Evolutionary conservation across 2,329 filamentous ascomycete genomes (phyloP), one percentile per base, ranked within the genome.

Genomic region (Macrophomina tecta): DNA sequence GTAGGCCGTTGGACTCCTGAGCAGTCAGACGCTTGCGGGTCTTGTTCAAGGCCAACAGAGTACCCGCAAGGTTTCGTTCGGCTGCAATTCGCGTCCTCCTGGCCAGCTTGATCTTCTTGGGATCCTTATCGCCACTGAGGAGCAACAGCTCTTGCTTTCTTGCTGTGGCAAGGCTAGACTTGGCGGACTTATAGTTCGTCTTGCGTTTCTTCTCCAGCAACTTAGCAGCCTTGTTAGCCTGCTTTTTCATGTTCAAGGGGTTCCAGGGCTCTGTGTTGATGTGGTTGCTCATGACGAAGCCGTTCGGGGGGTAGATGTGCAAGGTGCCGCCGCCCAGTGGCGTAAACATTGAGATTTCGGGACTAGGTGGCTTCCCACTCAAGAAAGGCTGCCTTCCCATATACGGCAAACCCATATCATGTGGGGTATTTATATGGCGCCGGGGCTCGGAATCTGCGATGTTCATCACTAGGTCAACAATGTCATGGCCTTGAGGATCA

Each of bases 381-480:
- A 23, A 23, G 23, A 23, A 23, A 23, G 23, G 23, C 23, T 23
- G 23, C 23, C 23, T 23, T 23, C 23, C 23, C 23, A 23, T 23
- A 23, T 23, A 23, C 23, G 53, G 6, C 11, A 1, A 16, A 16
- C 9, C 38, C 1, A 38, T 16, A 14, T 32, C 18, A 8, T 30
- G 45, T 14, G 23, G 7, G 12, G 14, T 28, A 30, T 23, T 23
- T 6, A 38, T 45, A 3, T 7, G 30, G 11, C 23, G 4, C 5
- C 42, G 32, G 16, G 61, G 66, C 9, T 51, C 9, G 9, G 42
- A 45, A 18, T 65, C 46, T 3, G 67, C 67, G n/a, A 71, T 69
- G 18, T 71, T 67, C 73, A 75, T 73, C 34, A 76, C 65, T 58
- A 76, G 56, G 53, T 75, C 70, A 4, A 76, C 74, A 45, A 76